These are phyloP conservation scores for Coccinonectria pachysandricola DNA, from an alignment of 2,329 filamentous ascomycete species.

Conservation along the genomic window DNA sequence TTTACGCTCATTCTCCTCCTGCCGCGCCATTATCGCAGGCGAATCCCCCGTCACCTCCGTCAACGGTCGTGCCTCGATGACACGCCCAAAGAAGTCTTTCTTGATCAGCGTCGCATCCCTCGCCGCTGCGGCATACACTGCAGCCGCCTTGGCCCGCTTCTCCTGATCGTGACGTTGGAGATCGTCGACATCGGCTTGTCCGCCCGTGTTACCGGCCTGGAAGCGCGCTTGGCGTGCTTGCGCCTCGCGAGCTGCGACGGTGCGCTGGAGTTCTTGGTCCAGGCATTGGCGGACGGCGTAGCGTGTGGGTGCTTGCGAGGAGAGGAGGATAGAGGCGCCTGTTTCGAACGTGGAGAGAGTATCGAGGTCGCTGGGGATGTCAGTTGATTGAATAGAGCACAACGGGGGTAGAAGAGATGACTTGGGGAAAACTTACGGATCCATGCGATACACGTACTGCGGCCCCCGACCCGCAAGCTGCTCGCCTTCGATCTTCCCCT, in stretches of 20 bases:
- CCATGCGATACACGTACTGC: constrained; percentile 85
- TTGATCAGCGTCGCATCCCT: constrained; percentile 40
- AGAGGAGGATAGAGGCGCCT: constrained; percentile 41
- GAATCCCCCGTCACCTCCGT: constrained; percentile 32
- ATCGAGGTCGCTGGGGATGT: constrained; percentile 53
- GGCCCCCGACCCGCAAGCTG: constrained; percentile 46
- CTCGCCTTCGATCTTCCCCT: constrained; percentile 66
- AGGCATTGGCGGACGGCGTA: constrained; percentile 90
- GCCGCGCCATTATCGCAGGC: constrained; percentile 19
- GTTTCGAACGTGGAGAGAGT: constrained; percentile 66
- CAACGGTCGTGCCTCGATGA: constrained; percentile 40
- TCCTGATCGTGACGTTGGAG: constrained; percentile 29
- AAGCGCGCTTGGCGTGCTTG: constrained; percentile 56
- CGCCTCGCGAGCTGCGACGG: constrained; percentile 55
- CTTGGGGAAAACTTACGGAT: constrained; percentile 60
- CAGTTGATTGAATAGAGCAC: constrained; percentile 5
- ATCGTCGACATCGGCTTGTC: constrained; percentile 5
- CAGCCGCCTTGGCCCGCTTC: constrained; percentile 23
- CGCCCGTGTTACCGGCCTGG: constrained; percentile 33
- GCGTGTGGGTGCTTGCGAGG: constrained; percentile 62
- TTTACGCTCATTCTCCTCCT: constrained; percentile 39
- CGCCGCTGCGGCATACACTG: constrained; percentile 20
- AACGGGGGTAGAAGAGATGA: neutral
- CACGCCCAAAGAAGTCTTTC: constrained; percentile 76
- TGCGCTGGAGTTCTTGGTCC: constrained; percentile 77